Base-by-base conservation (phyloP, 768 basidiomycete genomes). In the Pisolithus tinctorius region DNA sequence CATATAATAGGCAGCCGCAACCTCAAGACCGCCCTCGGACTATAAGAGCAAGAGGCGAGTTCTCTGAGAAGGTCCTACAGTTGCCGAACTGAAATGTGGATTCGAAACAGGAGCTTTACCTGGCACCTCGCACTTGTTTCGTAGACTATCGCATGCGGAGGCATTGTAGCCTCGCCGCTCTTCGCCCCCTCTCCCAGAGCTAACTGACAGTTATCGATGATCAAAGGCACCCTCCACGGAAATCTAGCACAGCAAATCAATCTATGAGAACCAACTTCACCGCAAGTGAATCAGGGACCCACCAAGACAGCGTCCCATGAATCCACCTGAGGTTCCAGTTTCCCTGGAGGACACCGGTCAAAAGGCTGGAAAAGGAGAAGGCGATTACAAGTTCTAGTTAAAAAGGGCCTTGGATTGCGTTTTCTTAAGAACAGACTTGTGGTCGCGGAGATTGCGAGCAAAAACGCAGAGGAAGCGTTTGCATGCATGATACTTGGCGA, bases 341-440 rank as follows among this genome's bases (percentile, higher is more conserved):
- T 76, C 88, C 54, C 76, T 90, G 49, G 81, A 89, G 62, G 75
- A 80, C 39, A 82, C 76, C 42, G 87, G 87, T 2, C 81, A 87
- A 55, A 74, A 89, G 10, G 73, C 90, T 13, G 86, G 84, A 0
- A 79, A 20, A 20, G n/a, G n/a, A n/a, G n/a, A 83, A 60, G 71
- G 89, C 8, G 84, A 84, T 51, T 72, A 80, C 44, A 63, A 71
- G 48, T 70, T 86, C 53, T 63, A 67, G 37, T 73, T 87, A 20
- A 68, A 70, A 20, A 86, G 87, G 60, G 85, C 85, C 57, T 74
- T 20, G 20, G 20, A 20, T 20, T 20, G 20, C 20, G 20, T 20
- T 20, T 20, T 20, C 20, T 20, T 20, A 20, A 20, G 20, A 20
- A 20, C 20, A 20, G 81, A 55, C 80, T 84, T 1, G 86, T 91